A percentile compares a stretch with the other conserved stretches of the same genome.
phyloP scores from a whole-genome alignment of 331 rosid species.

The Stylosanthes scabra region DNA sequence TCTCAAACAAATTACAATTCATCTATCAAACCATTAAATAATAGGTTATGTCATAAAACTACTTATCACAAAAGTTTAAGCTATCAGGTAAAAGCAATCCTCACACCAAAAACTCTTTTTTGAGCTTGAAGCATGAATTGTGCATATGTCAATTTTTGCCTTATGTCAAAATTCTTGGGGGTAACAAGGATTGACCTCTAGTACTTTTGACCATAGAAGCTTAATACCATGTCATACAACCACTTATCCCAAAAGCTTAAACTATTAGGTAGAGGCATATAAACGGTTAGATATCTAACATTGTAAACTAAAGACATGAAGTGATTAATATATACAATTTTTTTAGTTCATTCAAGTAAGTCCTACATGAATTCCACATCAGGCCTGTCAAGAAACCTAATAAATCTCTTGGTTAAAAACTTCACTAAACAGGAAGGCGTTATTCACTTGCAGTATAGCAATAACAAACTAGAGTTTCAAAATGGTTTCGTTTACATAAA shows the following conservation, averaged over 20 bases:
- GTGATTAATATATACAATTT: background rate
- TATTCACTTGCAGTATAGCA: background rate
- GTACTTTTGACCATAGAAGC: no score
- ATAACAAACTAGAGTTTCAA: constrained; percentile 12
- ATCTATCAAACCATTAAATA: constrained; percentile 11
- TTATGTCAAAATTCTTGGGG: no score
- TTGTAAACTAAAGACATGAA: background rate
- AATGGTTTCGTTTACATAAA: constrained; percentile 3
- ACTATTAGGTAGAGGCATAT: no score
- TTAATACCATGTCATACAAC: no score
- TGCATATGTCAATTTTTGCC: no score
- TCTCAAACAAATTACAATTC: background rate
- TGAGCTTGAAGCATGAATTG: no score
- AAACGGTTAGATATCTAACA: no score
- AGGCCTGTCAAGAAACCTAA: constrained; percentile 11
- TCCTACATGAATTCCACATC: background rate
- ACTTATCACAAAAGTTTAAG: no score
- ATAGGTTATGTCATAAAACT: background rate
- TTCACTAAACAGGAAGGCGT: constrained; percentile 7
- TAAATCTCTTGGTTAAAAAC: constrained; percentile 12
- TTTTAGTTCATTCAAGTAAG: background rate
- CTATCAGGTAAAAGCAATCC: no score
- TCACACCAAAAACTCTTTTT: no score
- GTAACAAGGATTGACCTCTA: no score
- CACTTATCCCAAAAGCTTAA: no score